Base-by-base conservation (phyloP, 805 yeast species). In the Clavispora vitiphila region DNA sequence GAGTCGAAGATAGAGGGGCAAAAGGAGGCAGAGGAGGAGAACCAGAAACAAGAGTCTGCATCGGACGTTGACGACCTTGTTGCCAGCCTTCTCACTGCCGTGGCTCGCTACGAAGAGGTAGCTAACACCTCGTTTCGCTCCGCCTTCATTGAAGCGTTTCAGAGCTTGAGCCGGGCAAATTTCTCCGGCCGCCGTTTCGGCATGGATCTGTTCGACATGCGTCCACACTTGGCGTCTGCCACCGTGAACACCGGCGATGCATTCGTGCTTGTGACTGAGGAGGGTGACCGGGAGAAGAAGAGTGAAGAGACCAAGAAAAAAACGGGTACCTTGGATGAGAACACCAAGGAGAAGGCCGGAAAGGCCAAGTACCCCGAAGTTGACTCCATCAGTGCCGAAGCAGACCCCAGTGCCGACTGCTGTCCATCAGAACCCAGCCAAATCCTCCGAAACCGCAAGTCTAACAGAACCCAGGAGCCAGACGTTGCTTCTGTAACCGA, bases 91-190 rank as follows among this genome's bases (percentile, higher is more conserved):
- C 51, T 73, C 5, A 59, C 57, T 4, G 46, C 60, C 20, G 34
- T 72, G 8, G 60, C 66, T 35, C 48, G 54, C 32, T 73, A 73
- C 49, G 67, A 65, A 35, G 29, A 36, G 4, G 22, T 56, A 16
- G 53, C 59, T 22, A 51, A 54, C 15, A 51, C 46, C 8, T 41
- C 51, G 2, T 43, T 48, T 34, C 43, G 60, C 5, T 31, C 36
- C 11, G 49, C 50, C 34, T 66, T 61, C 47, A 51, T 53, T 22
- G 53, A 57, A 29, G 78, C 75, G 5, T 70, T 54, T 46, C 51
- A 72, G 3, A 60, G 62, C 34, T 55, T 76, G 24, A 69, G 78
- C 34, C 48, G 77, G 44, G 79, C 80, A 8, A 74, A 70, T 44
- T 74, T 64, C 50, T 54, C 60, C 29, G 51, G 56, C 11, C 42